Conservation (phyloP, 139 green algal species). For the Micractinium conductrix region DNA sequence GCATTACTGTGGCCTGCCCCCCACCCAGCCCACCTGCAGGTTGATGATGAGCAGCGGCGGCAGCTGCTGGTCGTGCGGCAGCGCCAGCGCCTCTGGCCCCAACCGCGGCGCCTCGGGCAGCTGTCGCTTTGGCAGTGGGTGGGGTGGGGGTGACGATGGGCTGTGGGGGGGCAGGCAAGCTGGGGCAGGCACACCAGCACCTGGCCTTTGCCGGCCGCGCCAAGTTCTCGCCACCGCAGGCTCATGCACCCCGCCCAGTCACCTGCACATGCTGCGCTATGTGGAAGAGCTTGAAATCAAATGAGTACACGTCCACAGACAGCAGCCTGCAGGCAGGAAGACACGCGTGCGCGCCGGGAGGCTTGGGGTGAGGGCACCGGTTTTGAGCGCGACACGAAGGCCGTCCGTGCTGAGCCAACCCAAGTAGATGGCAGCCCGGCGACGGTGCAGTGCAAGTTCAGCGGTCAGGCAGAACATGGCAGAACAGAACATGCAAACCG, state of each 20-base stretch:
- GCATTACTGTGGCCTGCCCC: too few relatives aligned
- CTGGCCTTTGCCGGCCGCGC: too few relatives aligned
- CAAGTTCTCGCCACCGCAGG: not conserved
- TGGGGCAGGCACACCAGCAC: not conserved
- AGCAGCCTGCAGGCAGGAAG: constrained; percentile 70
- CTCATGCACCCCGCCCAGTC: not conserved
- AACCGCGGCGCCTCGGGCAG: constrained; percentile 63
- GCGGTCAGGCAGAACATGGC: too few relatives aligned
- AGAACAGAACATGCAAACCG: not conserved
- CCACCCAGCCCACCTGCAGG: too few relatives aligned
- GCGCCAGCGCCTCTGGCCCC: not conserved
- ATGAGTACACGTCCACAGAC: constrained; percentile 73
- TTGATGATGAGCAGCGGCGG: constrained; percentile 87
- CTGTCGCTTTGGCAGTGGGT: constrained; percentile 4
- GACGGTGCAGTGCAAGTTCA: too few relatives aligned
- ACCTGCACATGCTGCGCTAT: constrained; percentile 69
- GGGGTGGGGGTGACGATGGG: not conserved
- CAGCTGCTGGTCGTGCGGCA: constrained; percentile 56
- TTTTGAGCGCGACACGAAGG: too few relatives aligned
- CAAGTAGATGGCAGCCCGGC: too few relatives aligned
- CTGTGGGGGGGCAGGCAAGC: not conserved
- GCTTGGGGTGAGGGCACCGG: too few relatives aligned
- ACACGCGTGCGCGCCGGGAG: too few relatives aligned
- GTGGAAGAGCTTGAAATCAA: constrained; percentile 78
- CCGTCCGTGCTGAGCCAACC: too few relatives aligned